A percentile compares a stretch with the other conserved stretches of the same genome.
Conservation (phyloP, 345 rosid genomes). For the Salix koriyanagi region DNA sequence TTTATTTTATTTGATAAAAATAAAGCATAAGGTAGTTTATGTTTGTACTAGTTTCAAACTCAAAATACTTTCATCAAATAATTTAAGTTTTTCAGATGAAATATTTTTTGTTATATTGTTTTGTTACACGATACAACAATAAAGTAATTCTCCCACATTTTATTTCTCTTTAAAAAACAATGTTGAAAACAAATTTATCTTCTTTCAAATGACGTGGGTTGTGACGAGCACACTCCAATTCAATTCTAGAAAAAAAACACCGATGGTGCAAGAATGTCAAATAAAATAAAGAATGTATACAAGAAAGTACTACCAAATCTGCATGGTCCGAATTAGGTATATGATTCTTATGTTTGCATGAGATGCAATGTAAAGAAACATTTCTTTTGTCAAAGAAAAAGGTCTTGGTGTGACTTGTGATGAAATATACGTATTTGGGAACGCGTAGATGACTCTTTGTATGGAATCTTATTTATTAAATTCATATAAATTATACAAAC, state of each 20-base stretch:
- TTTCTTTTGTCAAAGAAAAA: background rate
- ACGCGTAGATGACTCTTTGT: background rate
- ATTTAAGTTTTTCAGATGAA: no score
- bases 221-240: background rate
- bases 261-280: background rate
- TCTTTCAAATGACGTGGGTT: constrained; percentile 9
- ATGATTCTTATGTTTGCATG: constrained; percentile 2
- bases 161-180: background rate
- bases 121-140: no score
- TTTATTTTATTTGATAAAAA: no score
- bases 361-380: background rate
- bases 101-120: no score
- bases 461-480: no score
- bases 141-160: no score
- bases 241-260: background rate
- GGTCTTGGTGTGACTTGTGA: constrained; percentile 8
- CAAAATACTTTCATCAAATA: no score
- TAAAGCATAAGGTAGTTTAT: no score
- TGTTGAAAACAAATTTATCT: background rate
- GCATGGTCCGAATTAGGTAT: background rate
- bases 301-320: background rate
- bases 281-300: background rate
- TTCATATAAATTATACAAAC: no score
- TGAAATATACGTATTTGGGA: background rate
- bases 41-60: accelerated